phyloP scores from a whole-genome alignment of 768 basidiomycete species.

The Collybiopsis luxurians region DNA sequence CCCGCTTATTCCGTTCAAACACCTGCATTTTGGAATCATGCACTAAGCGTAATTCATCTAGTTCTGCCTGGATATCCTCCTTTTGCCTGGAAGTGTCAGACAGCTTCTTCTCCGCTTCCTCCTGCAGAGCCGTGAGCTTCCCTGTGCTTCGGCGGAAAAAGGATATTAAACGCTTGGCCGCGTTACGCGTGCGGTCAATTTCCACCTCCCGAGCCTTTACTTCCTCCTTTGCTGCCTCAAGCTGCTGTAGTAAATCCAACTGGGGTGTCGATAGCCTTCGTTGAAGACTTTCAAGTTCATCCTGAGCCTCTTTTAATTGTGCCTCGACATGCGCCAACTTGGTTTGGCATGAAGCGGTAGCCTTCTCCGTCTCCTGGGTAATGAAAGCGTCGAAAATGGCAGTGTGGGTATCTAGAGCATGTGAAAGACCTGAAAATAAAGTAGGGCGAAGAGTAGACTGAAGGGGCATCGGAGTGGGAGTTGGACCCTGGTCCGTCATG shows the following conservation, averaged over 20 bases:
- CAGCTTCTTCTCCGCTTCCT: background rate
- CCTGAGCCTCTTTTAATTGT: background rate
- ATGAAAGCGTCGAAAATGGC: background rate
- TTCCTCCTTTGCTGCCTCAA: background rate
- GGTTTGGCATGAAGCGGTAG: background rate
- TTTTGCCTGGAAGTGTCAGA: background rate
- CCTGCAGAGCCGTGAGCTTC: background rate
- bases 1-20: background rate
- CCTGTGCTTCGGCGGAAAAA: background rate
- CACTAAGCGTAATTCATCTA: background rate
- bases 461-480: background rate
- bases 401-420: background rate
- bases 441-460: background rate
- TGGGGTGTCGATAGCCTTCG: background rate
- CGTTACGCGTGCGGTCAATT: background rate
- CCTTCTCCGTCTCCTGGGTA: background rate
- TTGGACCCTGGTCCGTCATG: background rate
- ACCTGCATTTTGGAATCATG: background rate
- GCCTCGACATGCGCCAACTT: background rate
- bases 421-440: background rate
- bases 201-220: background rate
- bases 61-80: background rate
- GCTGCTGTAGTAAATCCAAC: background rate
- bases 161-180: background rate
- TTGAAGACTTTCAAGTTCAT: background rate